Evolutionary conservation across 129 eudicot species (phyloP).

Genomic region (Saposhnikovia divaricata): DNA sequence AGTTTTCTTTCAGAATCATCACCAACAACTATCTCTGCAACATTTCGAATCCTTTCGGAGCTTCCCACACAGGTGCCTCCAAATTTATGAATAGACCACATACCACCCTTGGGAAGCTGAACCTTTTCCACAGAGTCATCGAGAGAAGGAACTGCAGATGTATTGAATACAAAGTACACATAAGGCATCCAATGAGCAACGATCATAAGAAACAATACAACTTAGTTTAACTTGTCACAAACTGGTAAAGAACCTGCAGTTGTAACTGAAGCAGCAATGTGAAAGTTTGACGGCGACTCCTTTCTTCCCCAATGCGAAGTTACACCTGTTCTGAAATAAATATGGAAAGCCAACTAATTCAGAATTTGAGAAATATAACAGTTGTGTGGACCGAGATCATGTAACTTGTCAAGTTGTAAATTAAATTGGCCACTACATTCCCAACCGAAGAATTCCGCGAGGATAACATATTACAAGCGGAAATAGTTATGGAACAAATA

Average conservation of each 20-base stretch:
- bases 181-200: background rate
- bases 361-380: background rate
- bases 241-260: constrained; percentile 23
- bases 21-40: constrained; percentile 59
- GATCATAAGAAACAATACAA: background rate
- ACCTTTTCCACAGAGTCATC: constrained; percentile 36
- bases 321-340: constrained; percentile 28
- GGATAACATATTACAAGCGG: background rate
- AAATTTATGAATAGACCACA: constrained; percentile 93
- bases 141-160: constrained; percentile 36
- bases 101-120: constrained; percentile 63
- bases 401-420: background rate
- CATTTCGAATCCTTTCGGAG: constrained; percentile 74
- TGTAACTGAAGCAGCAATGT: constrained; percentile 29
- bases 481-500: background rate
- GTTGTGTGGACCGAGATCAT: background rate
- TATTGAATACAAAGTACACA: background rate
- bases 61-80: constrained; percentile 99
- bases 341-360: constrained; percentile 1
- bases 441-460: background rate
- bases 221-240: constrained; percentile 2
- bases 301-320: constrained; percentile 25
- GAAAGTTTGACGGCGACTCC: constrained; percentile 10
- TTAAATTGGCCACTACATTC: background rate
- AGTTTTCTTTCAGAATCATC: constrained; percentile 72